A percentile compares a stretch with the other conserved stretches of the same genome.
Conservation (phyloP, 2,329 filamentous ascomycete genomes). For the Colletotrichum camelliae region DNA sequence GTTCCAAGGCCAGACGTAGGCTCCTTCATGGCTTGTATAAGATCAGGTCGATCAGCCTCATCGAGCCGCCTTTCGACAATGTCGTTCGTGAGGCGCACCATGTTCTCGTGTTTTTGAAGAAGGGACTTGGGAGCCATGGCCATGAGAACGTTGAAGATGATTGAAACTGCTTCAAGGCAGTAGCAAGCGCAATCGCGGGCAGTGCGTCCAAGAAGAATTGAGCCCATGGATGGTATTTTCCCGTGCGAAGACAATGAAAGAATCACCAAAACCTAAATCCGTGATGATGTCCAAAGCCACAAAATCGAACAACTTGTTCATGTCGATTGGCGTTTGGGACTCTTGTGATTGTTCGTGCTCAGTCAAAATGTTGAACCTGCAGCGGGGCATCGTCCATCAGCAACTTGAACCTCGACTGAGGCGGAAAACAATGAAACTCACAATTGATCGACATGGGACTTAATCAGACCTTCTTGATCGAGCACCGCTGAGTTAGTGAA, state of each 20-base stretch:
- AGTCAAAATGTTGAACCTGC: not conserved
- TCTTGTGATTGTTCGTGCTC: not conserved
- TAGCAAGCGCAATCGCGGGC: not conserved
- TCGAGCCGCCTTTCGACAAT: not conserved
- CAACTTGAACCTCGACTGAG: not conserved
- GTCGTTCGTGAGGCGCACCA: not conserved
- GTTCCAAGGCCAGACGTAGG: accelerated
- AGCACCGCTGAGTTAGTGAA: not conserved
- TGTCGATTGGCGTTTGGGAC: not conserved
- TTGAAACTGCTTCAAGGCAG: not conserved
- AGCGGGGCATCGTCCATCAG: not conserved
- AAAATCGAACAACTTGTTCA: not conserved
- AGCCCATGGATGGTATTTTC: not conserved
- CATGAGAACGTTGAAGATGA: not conserved
- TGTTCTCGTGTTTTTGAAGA: not conserved
- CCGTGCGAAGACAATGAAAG: not conserved
- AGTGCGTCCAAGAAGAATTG: not conserved
- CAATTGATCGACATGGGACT: not conserved
- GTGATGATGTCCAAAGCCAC: not conserved
- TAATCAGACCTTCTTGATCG: not conserved
- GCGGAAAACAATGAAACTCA: not conserved
- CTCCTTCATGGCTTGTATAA: not conserved
- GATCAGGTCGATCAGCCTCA: not conserved
- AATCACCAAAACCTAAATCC: not conserved
- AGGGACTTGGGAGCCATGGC: not conserved